A percentile compares a stretch with the other conserved stretches of the same genome.
Conservation (phyloP, 768 basidiomycete species). For the Boletus tomentosulus region DNA sequence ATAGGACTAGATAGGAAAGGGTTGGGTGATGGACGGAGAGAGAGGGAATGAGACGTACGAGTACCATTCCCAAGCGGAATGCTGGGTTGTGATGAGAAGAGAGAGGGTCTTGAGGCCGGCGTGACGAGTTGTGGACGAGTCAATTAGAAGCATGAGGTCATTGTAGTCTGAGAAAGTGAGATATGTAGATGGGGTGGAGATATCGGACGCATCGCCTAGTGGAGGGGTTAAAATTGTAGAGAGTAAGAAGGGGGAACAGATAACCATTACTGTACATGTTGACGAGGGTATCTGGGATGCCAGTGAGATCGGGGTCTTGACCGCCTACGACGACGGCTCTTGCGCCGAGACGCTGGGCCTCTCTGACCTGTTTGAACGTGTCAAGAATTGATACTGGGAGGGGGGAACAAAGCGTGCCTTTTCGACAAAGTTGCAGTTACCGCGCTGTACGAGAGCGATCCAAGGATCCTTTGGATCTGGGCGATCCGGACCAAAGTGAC, state of each 20-base stretch:
- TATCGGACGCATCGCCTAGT: constrained; percentile 79
- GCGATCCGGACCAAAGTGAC: constrained; percentile 47
- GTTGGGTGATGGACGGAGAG: constrained; percentile 3
- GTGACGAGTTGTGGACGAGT: constrained; percentile 73
- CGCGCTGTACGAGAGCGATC: constrained; percentile 90
- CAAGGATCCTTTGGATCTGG: constrained; percentile 68
- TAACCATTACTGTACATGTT: constrained; percentile 92
- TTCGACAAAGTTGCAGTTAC: constrained; percentile 84
- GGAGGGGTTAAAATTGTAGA: constrained; percentile 4
- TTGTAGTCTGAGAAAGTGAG: constrained; percentile 82
- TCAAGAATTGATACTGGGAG: constrained; percentile 7
- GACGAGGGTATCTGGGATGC: constrained; percentile 70
- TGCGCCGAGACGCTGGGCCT: constrained; percentile 71
- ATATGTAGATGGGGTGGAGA: constrained; percentile 81
- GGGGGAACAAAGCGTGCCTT: constrained; percentile 53
- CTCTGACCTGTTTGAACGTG: constrained; percentile 36
- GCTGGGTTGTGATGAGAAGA: constrained; percentile 71
- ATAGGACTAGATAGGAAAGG: constrained; percentile 53
- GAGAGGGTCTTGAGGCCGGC: constrained; percentile 73
- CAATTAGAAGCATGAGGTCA: constrained; percentile 64
- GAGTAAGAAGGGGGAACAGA: constrained; percentile 33
- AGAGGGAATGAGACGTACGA: constrained; percentile 47
- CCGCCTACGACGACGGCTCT: constrained; percentile 92
- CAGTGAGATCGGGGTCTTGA: constrained; percentile 57
- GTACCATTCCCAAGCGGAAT: constrained; percentile 90